Evolutionary conservation across 2,329 filamentous ascomycete genomes (phyloP), one percentile per base, ranked within the genome.

Genomic region (Penicillium verrucosum): DNA sequence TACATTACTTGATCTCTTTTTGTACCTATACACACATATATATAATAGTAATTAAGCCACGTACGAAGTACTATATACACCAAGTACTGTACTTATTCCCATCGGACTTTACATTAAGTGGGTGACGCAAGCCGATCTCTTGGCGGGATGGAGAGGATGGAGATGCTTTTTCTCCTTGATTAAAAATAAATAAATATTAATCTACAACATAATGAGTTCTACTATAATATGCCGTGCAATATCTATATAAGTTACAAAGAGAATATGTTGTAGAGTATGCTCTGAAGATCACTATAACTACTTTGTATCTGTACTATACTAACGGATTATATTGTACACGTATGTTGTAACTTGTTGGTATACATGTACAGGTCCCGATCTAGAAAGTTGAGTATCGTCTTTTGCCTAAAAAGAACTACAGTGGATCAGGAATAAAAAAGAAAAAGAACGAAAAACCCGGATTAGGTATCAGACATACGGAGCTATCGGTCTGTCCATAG

Each of bases 111-210:
- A 12, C 6, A 42, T 44, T 44, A 21, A 43, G 37, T 44, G 52
- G 60, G 46, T 64, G 60, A 64, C 61, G 61, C 63, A 65, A 64
- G 63, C 60, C 58, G 57, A 63, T 63, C 58, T 56, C 60, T 61
- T 63, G 57, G 59, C 54, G 14, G 9, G 5, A 42, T 27, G 23
- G 21, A 38, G 30, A 5, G 30, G 30, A 32, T 12, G 11, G 30
- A 18, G 36, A 37, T 8, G 16, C 38, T 41, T 41, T 12, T 41
- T 12, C 21, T 21, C 21, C 36, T 37, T 37, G 16, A 18, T 8
- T 18, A 10, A 37, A 41, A 29, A 29, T 7, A 25, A 25, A 29
- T 9, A 9, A 29, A 7, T 23, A 23, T 18, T 18, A 21, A 21
- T 21, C 21, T 21, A 21, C 21, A 21, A 21, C 21, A 21, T 21